Base-by-base conservation (phyloP, 495 filamentous ascomycete species). In the Platismatia glauca region DNA sequence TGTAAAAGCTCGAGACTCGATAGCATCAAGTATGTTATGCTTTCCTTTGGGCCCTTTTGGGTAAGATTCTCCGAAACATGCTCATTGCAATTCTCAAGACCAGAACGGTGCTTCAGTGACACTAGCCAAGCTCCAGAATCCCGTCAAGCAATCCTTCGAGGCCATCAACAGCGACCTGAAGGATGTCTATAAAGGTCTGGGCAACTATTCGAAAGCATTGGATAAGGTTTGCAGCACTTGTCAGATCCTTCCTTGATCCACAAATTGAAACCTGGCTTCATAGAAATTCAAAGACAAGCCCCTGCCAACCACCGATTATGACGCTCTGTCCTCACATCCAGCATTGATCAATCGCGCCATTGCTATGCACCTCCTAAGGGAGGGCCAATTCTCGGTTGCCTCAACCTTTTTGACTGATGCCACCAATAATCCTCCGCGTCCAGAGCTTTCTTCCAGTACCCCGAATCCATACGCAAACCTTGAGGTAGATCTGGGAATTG, bases 301-400 rank as follows among this genome's bases (percentile, higher is more conserved):
- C 11, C 78, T 96, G 4, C 90, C 91, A 0, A 79, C 74, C 35
- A 86, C 84, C 55, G 89, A 91, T 48, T 86, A 89, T 70, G 91
- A 96, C 72, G 87, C 83, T n/a, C 82, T 96, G 67, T 85, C 84
- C 7, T 81, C 86, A 31, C 85, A 95, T 63, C 78, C 86, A 7
- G 74, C 81, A 41, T 81, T 96, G 13, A 89, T 97, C 68, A 93
- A 97, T 71, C 81, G 91, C 29, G 94, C 94, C 27, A 94, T 97
- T 60, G 89, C 89, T 4, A 96, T 98, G 91, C 94, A 98, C 72
- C 79, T 98, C 18, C 82, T 97, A 22, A 86, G 94, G 29, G 95
- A 97, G 77, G 94, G 94, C 41, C 88, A 96, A 71, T 97, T 98
- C 72, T 77, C 74, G 20, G 93, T 96, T 1, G 92, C 92, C 4